Evolutionary conservation across 2,329 filamentous ascomycete species (phyloP), one percentile per base, ranked within the genome.

Genomic region (Ceratocystis ficicola): DNA sequence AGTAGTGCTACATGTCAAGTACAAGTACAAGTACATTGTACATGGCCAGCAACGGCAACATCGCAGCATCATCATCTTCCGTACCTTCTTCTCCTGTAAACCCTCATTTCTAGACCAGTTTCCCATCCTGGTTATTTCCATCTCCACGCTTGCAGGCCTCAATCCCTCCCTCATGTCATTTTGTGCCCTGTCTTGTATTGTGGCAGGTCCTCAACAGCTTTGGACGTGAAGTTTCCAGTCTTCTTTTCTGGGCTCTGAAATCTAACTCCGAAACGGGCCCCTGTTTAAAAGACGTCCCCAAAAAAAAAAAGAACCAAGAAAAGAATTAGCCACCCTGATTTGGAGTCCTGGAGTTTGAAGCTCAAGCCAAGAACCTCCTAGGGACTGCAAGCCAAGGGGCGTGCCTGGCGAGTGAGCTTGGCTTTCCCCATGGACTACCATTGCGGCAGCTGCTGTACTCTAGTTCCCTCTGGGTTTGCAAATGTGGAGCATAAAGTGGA

Each of bases 141-240:
- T 32, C 28, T 36, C 30, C 7, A 30, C 30, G 25, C 52, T 59
- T 59, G 52, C 52, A 59, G 52, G 52, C 52, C 52, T 59, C 52
- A 32, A 59, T 59, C 52, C 28, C 25, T n/a, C n/a, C 28, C n/a
- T 15, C 12, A 17, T 20, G 17, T 59, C 6, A 59, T 59, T 59
- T 59, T 59, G 52, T 59, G 25, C 52, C 52, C 32, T 59, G 52
- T 59, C 17, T n/a, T 8, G 36, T 17, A 25, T 59, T 59, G 52
- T n/a, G 30, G 25, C 28, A 20, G 12, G 52, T 8, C 22, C 20
- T 32, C 22, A 30, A 17, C 7, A 59, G 17, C 28, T 5, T 50
- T 59, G n/a, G 12, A 17, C 28, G 25, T 12, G 10, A 41, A 32
- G 32, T 30, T 59, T 59, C 22, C 32, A 0, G 52, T 30, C n/a